phyloP scores from a whole-genome alignment of 1,284 basidiomycete genomes.

The Quambalaria eucalypti region DNA sequence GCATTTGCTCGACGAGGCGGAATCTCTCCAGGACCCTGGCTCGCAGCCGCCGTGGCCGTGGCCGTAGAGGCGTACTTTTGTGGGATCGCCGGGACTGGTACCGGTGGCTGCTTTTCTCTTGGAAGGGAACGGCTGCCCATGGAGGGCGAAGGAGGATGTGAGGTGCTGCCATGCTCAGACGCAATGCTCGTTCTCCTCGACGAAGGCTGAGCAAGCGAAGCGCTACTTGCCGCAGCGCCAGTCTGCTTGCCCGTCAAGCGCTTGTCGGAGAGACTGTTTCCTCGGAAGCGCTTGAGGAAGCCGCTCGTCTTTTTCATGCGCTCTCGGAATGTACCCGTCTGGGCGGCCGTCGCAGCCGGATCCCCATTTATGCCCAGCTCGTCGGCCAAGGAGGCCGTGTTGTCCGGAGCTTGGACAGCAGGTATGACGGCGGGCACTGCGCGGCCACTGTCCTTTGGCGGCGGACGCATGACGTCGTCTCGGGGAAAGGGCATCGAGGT shows the following conservation, averaged over 20 bases:
- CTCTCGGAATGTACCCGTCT: constrained; percentile 24
- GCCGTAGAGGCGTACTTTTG: background rate
- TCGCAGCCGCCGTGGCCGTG: background rate
- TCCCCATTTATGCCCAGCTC: no score
- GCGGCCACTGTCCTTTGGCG: no score
- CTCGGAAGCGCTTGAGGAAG: constrained; percentile 16
- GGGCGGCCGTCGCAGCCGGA: no score
- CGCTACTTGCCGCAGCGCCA: background rate
- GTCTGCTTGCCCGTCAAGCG: background rate
- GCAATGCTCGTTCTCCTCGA: background rate
- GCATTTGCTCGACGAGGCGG: background rate
- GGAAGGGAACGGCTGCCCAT: background rate
- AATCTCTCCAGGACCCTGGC: background rate
- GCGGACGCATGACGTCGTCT: no score
- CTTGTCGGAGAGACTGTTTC: background rate
- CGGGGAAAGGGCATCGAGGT: no score
- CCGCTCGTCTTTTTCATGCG: constrained; percentile 41
- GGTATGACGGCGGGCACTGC: no score
- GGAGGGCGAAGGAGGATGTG: background rate
- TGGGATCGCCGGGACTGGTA: background rate
- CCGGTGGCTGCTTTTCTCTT: background rate
- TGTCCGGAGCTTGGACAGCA: no score
- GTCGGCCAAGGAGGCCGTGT: no score
- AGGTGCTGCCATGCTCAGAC: background rate
- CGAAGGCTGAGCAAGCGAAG: background rate